Evolutionary conservation across 2,329 filamentous ascomycete genomes (phyloP), one percentile per base, ranked within the genome.

Genomic region (Clonostachys rosea): DNA sequence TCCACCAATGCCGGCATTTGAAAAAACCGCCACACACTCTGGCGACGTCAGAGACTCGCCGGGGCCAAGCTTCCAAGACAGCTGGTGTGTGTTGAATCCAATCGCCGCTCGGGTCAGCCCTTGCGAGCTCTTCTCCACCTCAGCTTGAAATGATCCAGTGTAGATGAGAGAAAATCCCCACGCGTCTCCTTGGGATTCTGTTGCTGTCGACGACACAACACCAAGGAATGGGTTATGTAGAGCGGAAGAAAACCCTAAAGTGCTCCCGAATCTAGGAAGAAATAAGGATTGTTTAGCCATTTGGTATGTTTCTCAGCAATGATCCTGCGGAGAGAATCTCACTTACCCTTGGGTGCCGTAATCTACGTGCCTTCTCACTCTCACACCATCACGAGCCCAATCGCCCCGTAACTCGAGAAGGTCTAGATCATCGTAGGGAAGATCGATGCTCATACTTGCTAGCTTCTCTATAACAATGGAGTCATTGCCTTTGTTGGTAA

Each of bases 91-190:
- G 52, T 86, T 84, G 45, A 86, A 65, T 6, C 83, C 83, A 2
- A 86, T 62, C 11, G 81, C 60, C 2, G 80, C 79, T 3, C 83
- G 76, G 0, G 80, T 79, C 48, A 81, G 70, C 0, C 81, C 82
- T 37, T 84, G 79, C 0, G 82, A 82, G 50, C 76, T 75, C 47
- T 79, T 79, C 54, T 86, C 81, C 1, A 84, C 73, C 16, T 80
- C 74, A 1, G 76, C 78, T 2, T 72, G 66, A 54, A 85, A 85
- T 1, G 80, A 84, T 3, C 83, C 83, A 0, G 79, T 81, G 59
- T 84, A 86, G 17, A 86, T 68, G 3, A 86, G 70, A 2, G 79
- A 83, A 59, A 86, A 85, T 0, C 81, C 83, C 71, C 79, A 86
- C 5, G 78, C 81, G 36, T 83, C 74, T 2, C 83, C 83, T 2